These are phyloP conservation scores for Sugiyamaella xylanicola DNA, from an alignment of 1,139 yeast genomes.

Conservation along the genomic window DNA sequence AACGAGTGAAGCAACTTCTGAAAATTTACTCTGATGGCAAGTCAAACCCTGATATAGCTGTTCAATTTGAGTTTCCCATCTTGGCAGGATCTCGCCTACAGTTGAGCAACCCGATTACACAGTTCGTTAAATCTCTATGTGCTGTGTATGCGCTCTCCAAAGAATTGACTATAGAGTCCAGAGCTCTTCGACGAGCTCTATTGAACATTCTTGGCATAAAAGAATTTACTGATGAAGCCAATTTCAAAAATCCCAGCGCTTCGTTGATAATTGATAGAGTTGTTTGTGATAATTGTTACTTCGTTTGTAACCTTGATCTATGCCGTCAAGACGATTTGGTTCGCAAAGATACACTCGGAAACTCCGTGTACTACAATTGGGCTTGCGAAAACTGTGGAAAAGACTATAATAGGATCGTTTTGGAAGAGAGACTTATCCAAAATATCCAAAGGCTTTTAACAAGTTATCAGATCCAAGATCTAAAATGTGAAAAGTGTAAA, in stretches of 20 bases:
- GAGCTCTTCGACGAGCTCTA: constrained; percentile 74
- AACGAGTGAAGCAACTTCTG: constrained; percentile 65
- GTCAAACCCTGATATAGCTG: constrained; percentile 62
- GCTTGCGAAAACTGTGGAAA: constrained; percentile 69
- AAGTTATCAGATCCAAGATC: constrained; percentile 76
- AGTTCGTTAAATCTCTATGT: constrained; percentile 73
- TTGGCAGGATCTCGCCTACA: constrained; percentile 40
- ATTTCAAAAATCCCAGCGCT: constrained; percentile 75
- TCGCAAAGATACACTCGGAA: constrained; percentile 27
- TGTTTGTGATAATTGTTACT: constrained; percentile 78
- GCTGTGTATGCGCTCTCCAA: constrained; percentile 71
- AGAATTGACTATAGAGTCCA: constrained; percentile 67
- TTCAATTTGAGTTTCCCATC: constrained; percentile 69
- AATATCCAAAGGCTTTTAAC: constrained; percentile 59
- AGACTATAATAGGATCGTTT: constrained; percentile 62
- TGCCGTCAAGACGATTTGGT: constrained; percentile 58
- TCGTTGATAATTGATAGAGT: constrained; percentile 67
- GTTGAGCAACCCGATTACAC: constrained; percentile 65
- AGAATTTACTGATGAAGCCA: constrained; percentile 80
- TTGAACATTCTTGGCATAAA: constrained; percentile 72
- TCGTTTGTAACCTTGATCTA: constrained; percentile 73
- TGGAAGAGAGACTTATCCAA: constrained; percentile 78
- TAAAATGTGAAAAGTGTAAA: constrained; percentile 76
- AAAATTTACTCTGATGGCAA: constrained; percentile 73
- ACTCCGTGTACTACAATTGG: constrained; percentile 49